Percentiles rank a stretch among this genome's conserved stretches.
phyloP scores from a whole-genome alignment of 495 filamentous ascomycete species.

The Neurospora sp. region DNA sequence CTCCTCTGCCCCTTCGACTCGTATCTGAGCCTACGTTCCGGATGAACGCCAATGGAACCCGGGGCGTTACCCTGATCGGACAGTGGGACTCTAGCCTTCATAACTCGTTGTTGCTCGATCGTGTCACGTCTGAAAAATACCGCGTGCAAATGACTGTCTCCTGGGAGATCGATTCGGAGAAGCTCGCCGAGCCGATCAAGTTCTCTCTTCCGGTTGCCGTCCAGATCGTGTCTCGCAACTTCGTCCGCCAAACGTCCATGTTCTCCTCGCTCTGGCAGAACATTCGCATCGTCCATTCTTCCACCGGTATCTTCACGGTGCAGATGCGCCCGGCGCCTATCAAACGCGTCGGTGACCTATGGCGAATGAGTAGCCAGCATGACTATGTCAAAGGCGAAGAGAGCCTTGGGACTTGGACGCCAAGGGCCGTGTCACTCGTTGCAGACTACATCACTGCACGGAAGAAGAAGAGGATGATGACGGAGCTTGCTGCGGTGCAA shows the following conservation, averaged over 20 bases:
- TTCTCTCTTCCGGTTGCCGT: constrained; percentile 72
- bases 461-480: constrained; percentile 57
- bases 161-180: constrained; percentile 73
- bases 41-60: constrained; percentile 81
- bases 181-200: constrained; percentile 69
- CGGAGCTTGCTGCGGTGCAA: constrained; percentile 73
- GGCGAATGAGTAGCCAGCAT: constrained; percentile 91
- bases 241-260: constrained; percentile 73
- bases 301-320: constrained; percentile 73
- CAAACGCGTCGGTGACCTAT: constrained; percentile 84
- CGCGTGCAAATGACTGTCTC: constrained; percentile 77
- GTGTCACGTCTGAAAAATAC: constrained; percentile 82
- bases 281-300: constrained; percentile 76
- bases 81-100: constrained; percentile 98
- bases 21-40: constrained; percentile 63
- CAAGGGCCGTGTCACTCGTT: constrained; percentile 79
- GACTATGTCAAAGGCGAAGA: constrained; percentile 96
- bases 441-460: constrained; percentile 65
- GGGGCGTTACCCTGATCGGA: constrained; percentile 70
- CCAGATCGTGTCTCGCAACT: constrained; percentile 76
- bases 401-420: constrained; percentile 69
- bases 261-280: constrained; percentile 81
- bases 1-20: constrained; percentile 69
- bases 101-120: constrained; percentile 77
- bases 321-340: constrained; percentile 78